phyloP scores from a whole-genome alignment of 495 filamentous ascomycete genomes.

The Cudoniella acicularis region DNA sequence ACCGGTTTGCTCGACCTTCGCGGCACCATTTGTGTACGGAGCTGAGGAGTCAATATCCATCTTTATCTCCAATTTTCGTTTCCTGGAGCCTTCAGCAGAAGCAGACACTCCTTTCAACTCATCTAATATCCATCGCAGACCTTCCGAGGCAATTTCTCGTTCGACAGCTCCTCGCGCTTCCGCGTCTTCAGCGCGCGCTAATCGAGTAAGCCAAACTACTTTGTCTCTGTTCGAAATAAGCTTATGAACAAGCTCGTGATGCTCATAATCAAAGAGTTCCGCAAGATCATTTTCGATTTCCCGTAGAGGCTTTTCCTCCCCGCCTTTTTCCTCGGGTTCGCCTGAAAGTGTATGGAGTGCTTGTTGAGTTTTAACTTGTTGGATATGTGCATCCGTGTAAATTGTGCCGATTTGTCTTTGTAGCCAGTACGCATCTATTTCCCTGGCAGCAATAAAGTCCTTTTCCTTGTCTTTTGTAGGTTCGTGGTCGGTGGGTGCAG shows the following conservation, averaged over 20 bases:
- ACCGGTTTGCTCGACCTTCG: slow-evolving; percentile 44
- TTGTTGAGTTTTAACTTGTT: slow-evolving; percentile 81
- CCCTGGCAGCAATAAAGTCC: slow-evolving; percentile 66
- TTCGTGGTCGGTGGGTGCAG: slow-evolving; percentile 32
- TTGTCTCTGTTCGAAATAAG: slow-evolving; percentile 90
- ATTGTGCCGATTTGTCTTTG: slow-evolving; percentile 86
- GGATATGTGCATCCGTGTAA: slow-evolving; percentile 84
- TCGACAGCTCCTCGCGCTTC: slow-evolving; percentile 76
- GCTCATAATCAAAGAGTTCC: slow-evolving; percentile 96
- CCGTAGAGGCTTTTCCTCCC: slow-evolving; percentile 74
- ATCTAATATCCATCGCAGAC: slow-evolving; percentile 81
- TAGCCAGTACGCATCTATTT: slow-evolving; percentile 97
- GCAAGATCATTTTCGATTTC: slow-evolving; percentile 98
- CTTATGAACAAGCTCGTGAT: slow-evolving; percentile 87
- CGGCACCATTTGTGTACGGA: slow-evolving; percentile 43
- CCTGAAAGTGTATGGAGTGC: slow-evolving; percentile 78
- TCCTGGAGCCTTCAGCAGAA: slow-evolving; percentile 53
- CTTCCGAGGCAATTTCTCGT: slow-evolving; percentile 82
- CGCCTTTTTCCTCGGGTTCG: slow-evolving; percentile 63
- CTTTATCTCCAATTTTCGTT: slow-evolving; percentile 76
- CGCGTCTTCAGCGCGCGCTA: slow-evolving; percentile 79
- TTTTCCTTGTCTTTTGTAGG: slow-evolving; percentile 46
- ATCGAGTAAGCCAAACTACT: slow-evolving; percentile 90
- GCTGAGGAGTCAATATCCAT: slow-evolving; percentile 89
- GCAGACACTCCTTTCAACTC: slow-evolving; percentile 67